A percentile compares a stretch with the other conserved stretches of the same genome.
Conservation (phyloP, 306 rosid genomes). For the Astragalus glycyphyllos region DNA sequence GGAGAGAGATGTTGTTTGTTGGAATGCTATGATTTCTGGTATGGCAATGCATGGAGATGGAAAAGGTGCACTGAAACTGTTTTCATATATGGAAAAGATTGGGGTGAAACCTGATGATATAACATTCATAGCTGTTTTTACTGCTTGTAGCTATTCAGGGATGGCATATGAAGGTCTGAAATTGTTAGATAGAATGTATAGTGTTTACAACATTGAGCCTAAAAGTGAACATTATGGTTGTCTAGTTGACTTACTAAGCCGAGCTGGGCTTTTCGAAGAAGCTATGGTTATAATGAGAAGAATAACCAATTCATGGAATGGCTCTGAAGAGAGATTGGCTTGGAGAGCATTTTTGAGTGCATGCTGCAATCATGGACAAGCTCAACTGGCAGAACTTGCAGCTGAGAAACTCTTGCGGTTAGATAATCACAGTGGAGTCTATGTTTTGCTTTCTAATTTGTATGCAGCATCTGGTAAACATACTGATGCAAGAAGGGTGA, state of each 20-base stretch:
- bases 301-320: conserved; percentile 41
- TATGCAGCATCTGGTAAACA: conserved; percentile 62
- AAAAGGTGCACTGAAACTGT: conserved; percentile 58
- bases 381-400: conserved; percentile 61
- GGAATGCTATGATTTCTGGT: conserved; percentile 85
- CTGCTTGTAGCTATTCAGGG: conserved; percentile 81
- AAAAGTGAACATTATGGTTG: conserved; percentile 77
- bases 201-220: conserved; percentile 55
- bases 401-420: conserved; percentile 55
- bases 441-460: conserved; percentile 73
- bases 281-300: conserved; percentile 60
- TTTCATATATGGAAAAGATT: conserved; percentile 60
- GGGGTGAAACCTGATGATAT: conserved; percentile 63
- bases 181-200: conserved; percentile 62
- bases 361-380: conserved; percentile 69
- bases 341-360: conserved; percentile 88
- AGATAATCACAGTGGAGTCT: conserved; percentile 64
- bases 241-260: conserved; percentile 69
- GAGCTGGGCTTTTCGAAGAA: conserved; percentile 67
- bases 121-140: conserved; percentile 73
- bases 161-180: conserved; percentile 60
- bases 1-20: conserved; percentile 62
- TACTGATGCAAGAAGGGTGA: conserved; percentile 61
- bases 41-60: conserved; percentile 81
- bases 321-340: conserved; percentile 63